Conservation (phyloP, 768 basidiomycete species). For the Dioszegia crocea region DNA sequence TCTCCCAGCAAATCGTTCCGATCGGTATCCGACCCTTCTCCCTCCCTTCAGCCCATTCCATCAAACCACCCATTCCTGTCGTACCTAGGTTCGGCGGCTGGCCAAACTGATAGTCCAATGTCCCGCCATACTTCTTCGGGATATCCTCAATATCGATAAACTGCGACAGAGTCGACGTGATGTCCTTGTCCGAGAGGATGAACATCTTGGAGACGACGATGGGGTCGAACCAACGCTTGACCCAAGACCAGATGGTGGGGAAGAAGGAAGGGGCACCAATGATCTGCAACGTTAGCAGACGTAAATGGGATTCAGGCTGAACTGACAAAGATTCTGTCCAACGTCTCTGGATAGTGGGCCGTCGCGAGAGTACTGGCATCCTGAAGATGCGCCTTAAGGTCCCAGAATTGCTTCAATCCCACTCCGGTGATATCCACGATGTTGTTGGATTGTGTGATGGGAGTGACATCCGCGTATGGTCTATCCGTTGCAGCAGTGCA, state of each 20-base stretch:
- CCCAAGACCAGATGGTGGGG: conserved; percentile 76
- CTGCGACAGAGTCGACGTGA: conserved; percentile 52
- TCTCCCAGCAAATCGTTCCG: conserved; percentile 15
- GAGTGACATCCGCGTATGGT: conserved; percentile 10
- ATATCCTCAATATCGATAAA: conserved; percentile 57
- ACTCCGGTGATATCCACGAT: conserved; percentile 20
- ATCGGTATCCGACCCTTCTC: background rate
- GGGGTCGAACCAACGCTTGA: conserved; percentile 73
- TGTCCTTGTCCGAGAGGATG: conserved; percentile 53
- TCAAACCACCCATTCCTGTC: background rate
- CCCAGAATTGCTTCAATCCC: conserved; percentile 21
- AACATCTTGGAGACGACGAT: conserved; percentile 72
- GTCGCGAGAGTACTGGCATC: conserved; percentile 20
- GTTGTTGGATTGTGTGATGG: conserved; percentile 22
- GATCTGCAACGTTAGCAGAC: conserved; percentile 42
- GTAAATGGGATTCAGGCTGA: background rate
- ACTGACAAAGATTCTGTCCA: conserved; percentile 24
- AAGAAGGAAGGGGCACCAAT: conserved; percentile 81
- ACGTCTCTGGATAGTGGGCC: conserved; percentile 23
- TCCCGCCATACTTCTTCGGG: conserved; percentile 70
- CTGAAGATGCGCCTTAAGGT: conserved; percentile 20
- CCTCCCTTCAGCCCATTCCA: conserved; percentile 6
- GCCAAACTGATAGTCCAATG: conserved; percentile 66
- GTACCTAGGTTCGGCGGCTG: conserved; percentile 64
- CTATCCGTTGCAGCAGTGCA: conserved; percentile 13